Evolutionary conservation across 371 early-diverging fungal genomes (phyloP).

Genomic region (Mucor saturninus): DNA sequence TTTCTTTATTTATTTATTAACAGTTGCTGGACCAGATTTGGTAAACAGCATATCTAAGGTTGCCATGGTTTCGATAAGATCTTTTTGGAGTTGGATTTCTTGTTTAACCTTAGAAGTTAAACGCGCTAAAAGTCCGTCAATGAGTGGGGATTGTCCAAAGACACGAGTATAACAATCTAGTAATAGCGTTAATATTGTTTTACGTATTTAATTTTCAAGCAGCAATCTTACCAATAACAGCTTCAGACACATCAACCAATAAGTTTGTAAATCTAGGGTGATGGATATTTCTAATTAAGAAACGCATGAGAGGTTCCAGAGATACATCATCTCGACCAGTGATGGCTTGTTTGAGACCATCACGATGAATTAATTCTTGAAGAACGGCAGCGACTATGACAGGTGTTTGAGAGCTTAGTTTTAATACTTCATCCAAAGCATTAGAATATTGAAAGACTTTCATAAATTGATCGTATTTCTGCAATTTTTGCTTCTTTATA

Average conservation of each 20-base stretch:
- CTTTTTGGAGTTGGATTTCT: slow-evolving; percentile 80
- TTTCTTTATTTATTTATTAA: slow-evolving; percentile 19
- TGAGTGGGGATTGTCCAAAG: slow-evolving; percentile 76
- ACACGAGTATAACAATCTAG: slow-evolving; percentile 83
- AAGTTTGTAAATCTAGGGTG: slow-evolving; percentile 80
- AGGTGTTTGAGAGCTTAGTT: slow-evolving; percentile 54
- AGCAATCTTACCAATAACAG: slow-evolving; percentile 67
- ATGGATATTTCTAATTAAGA: slow-evolving; percentile 76
- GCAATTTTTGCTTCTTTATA: slow-evolving; percentile 61
- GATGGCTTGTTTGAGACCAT: slow-evolving; percentile 79
- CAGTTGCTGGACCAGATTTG: slow-evolving; percentile 25
- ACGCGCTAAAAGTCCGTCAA: slow-evolving; percentile 67
- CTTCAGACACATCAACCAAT: slow-evolving; percentile 76
- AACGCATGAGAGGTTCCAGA: slow-evolving; percentile 81
- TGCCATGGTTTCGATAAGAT: slow-evolving; percentile 74
- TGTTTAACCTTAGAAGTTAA: slow-evolving; percentile 68
- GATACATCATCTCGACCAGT: slow-evolving; percentile 87
- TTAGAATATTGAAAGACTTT: slow-evolving; percentile 84
- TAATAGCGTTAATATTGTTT: not conserved
- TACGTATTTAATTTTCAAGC: not conserved
- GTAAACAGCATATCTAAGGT: slow-evolving; percentile 81
- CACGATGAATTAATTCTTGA: slow-evolving; percentile 89
- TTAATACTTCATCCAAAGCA: slow-evolving; percentile 82
- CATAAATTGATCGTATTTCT: slow-evolving; percentile 82
- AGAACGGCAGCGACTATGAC: slow-evolving; percentile 73